These are phyloP conservation scores for Quercus suber DNA, from an alignment of 306 rosid species.

Conservation along the genomic window DNA sequence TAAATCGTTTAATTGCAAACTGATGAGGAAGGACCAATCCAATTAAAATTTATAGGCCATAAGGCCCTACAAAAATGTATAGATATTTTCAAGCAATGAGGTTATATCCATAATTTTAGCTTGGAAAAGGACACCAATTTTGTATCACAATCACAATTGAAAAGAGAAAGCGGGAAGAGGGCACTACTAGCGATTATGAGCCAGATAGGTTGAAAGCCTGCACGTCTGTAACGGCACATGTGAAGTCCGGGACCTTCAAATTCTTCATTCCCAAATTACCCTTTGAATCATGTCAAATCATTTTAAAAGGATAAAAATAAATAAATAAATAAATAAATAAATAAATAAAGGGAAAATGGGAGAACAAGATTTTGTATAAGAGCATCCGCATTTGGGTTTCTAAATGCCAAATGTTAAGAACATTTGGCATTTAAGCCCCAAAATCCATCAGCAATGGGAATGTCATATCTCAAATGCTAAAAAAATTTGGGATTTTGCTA, in stretches of 20 bases:
- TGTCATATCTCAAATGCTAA: no score
- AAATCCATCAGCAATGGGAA: no score
- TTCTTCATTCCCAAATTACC: constrained; percentile 32
- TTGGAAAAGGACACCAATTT: constrained; percentile 19
- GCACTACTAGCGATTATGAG: constrained; percentile 45
- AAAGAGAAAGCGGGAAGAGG: constrained; percentile 44
- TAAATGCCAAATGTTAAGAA: no score
- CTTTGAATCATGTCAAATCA: background rate
- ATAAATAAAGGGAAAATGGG: constrained; percentile 14
- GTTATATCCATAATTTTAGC: constrained; percentile 24
- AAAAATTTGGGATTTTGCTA: no score
- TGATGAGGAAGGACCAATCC: background rate
- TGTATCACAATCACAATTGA: constrained; percentile 28
- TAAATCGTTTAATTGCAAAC: no score
- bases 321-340: background rate
- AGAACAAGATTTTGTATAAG: background rate
- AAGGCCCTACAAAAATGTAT: background rate
- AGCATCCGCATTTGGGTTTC: no score
- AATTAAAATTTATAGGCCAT: constrained; percentile 16
- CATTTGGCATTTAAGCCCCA: no score
- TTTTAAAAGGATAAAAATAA: background rate
- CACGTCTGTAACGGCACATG: constrained; percentile 77
- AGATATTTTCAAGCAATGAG: constrained; percentile 21
- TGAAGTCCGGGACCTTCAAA: constrained; percentile 46
- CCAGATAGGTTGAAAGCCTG: constrained; percentile 63